Evolutionary conservation across 192 early-diverging fungal species (phyloP), one percentile per base, ranked within the genome.

Genomic region (Lobosporangium transversale): DNA sequence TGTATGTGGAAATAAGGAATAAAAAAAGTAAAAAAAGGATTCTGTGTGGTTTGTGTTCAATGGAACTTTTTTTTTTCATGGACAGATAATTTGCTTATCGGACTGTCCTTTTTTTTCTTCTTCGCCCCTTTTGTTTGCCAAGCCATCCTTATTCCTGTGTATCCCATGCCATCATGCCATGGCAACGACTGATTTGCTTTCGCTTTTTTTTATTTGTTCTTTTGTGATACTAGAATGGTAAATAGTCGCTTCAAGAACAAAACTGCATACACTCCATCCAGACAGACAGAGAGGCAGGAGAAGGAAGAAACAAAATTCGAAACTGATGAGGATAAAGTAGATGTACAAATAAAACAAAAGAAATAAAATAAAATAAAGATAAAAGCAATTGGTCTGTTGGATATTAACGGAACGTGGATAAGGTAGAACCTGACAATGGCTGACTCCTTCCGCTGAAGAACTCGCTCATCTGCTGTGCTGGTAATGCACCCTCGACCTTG

Each of bases 401-500:
- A n/a, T n/a, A n/a, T n/a, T 50, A 71, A 18, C 68, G 60, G 68
- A 71, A 71, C 1, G 53, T 20, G 14, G 52, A 29, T n/a, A n/a
- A n/a, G 8, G 52, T 15, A 18, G 36, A n/a, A 2, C n/a, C 21
- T 6, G n/a, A 10, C 37, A 40, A 0, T 2, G 20, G 53, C 1
- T 62, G 31, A n/a, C 58, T 44, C 7, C 10, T 50, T 14, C 57
- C 63, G 6, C 27, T 54, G 48, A 75, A 75, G 45, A 61, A 75
- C 63, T 75, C 71, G 32, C 40, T 61, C 71, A 75, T 75, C 45
- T 75, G 57, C 18, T 57, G 37, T 0, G 52, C 37, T 0, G 71
- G 33, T 36, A 75, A 20, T 2, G 62, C 56, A 1, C 71, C 71
- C 40, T 75, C 71, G 0, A 75, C 63, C 40, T 75, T 75, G 57